Base-by-base conservation (phyloP, 768 basidiomycete genomes). In the Suillus bovinus region DNA sequence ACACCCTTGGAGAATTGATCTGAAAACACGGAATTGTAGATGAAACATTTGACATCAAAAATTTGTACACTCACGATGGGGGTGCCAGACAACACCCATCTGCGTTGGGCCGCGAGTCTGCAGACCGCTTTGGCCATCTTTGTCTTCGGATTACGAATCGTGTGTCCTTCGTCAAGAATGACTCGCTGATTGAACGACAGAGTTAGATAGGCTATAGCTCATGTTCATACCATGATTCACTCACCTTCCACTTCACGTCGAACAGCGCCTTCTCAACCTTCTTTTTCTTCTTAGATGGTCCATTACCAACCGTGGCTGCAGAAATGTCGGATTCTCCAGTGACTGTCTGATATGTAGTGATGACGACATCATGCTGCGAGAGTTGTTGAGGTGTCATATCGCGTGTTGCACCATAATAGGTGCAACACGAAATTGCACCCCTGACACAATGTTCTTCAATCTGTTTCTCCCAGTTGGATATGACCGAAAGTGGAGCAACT, bases 381-480 rank as follows among this genome's bases (percentile, higher is more conserved):
- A 95, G 75, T 52, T 90, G 80, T 53, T 80, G 76, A 1, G 89
- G 73, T 33, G 77, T 80, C 71, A 91, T 73, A 20, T 81, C 78
- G 38, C 90, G 86, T n/a, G 79, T 83, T 20, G 81, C 69, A 24
- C 90, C 91, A 65, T 95, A 91, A 74, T 94, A 95, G 24, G 88
- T 77, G 67, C 82, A 87, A 61, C 73, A 75, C 0, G 80, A 80
- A 47, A 93, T 67, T 2, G 79, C 71, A 11, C 82, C 86, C 38
- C 77, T 78, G 33, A 75, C 72, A 54, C 87, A 86, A 64, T 94
- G 93, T 41, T 94, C 92, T 36, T 81, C 71, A 9, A 94, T 85
- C 72, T 94, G 93, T 66, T 90, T 88, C 71, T 91, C 89, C 92
- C 92, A 94, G 67, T 94, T 96, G 7, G 90, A 92, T 9, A 95